Evolutionary conservation across 768 basidiomycete species (phyloP), one percentile per base, ranked within the genome.

Genomic region (Podaxis sp.): DNA sequence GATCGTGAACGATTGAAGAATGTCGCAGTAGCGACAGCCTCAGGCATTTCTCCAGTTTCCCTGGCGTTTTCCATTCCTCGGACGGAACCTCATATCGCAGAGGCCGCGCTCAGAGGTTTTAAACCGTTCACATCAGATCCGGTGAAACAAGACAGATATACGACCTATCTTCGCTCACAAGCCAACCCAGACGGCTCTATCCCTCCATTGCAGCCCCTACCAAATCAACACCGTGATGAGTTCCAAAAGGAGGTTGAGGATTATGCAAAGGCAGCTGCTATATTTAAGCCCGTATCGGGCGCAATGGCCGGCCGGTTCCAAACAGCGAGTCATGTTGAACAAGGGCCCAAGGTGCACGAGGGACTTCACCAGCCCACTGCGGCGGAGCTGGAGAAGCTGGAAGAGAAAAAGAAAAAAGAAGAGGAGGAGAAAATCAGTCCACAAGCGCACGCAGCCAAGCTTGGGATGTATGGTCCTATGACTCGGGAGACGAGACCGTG

Each of bases 221-320:
- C 85, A 0, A 78, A 74, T 0, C 91, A 94, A 70, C 79, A 72
- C 11, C 74, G 77, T 5, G 86, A 90, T 28, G 84, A 84, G 21
- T 92, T 91, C 71, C 85, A 89, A 66, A 87, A 86, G 64, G 97
- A 99, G 71, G 75, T 96, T 32, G 78, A 78, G 44, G 93, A 96
- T 66, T 98, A 93, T 64, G 85, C 91, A 1, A 92, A 94, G 69
- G 82, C 93, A 0, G 96, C 96, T 0, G 74, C 82, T 25, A 83
- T 98, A 28, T 98, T 98, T 77, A 93, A 93, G 67, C 97, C 97
- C 0, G 85, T 95, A 65, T 84, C 87, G 0, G 92, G 90, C 2
- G 92, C 93, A 14, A 98, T 98, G 92, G 93, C 94, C 0, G 89
- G 87, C 21, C 83, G 96, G n/a, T 98, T 98, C 72, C 93, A 90